Percentiles rank a stretch among this genome's conserved stretches.
These are phyloP conservation scores for Fusarium beomiforme DNA, from an alignment of 2,329 filamentous ascomycete species.

Conservation along the genomic window DNA sequence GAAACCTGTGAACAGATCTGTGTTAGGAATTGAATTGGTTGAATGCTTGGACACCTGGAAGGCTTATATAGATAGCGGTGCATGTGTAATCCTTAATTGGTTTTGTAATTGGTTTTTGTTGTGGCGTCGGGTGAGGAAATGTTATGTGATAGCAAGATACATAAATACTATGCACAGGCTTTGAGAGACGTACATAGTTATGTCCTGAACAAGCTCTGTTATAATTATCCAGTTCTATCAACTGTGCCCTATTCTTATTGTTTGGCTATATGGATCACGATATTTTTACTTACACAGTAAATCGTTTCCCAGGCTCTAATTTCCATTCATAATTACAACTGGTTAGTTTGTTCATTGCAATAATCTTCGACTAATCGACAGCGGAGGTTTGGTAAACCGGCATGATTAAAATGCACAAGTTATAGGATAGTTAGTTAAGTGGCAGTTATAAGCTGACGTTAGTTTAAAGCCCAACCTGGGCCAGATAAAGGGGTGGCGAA, in stretches of 20 bases:
- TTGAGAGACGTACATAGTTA: not conserved
- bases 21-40: not conserved
- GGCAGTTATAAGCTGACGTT: constrained; percentile 3
- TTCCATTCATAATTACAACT: not conserved
- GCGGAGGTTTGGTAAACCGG: not conserved
- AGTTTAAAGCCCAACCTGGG: constrained; percentile 12
- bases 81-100: not conserved
- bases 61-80: not conserved
- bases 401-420: not conserved
- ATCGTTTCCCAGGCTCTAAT: not conserved
- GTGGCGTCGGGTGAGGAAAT: not conserved
- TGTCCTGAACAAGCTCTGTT: too few relatives aligned
- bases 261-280: too few relatives aligned
- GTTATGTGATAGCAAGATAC: not conserved
- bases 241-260: too few relatives aligned
- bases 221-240: too few relatives aligned
- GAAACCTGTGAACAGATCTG: not conserved
- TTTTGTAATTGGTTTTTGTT: not conserved
- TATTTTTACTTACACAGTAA: too few relatives aligned
- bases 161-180: not conserved
- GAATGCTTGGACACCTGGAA: not conserved
- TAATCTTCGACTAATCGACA: not conserved
- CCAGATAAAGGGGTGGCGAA: constrained; percentile 8
- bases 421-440: not conserved
- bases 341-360: not conserved